Base-by-base conservation (phyloP, 164 flowering plant genomes). In the Buxus sempervirens region DNA sequence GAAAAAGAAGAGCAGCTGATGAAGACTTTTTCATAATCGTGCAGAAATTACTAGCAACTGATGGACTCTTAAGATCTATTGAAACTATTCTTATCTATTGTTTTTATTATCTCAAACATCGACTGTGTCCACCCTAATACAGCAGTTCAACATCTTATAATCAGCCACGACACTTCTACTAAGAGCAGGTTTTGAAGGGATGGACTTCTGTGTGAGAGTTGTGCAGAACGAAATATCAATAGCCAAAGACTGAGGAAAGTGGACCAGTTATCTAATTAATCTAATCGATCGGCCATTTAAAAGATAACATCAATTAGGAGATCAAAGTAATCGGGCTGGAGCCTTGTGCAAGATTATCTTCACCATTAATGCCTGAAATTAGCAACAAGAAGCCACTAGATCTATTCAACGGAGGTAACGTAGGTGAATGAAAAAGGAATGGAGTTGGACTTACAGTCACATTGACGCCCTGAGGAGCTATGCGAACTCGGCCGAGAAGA, bases 401-500 rank as follows among this genome's bases (percentile, higher is more conserved):
- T 15, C 51, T 1, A 45, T 45, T 45, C 13, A 32, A 32, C 7
- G 7, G 38, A 32, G 38, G 38, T 7, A 32, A 32, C 38, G 3
- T 3, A 32, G 3, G 38, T 7, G 5, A 32, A 32, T 32, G 38
- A 32, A 32, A 32, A 32, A 32, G 38, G 38, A 32, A 32, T 3
- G 7, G 38, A 32, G 38, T 13, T 16, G 0, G n/a, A 62, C 72
- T 57, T 86, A 93, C 96, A 20, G 98, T 91, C 87, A 89, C 98
- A 60, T 91, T 95, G 78, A 91, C 97, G 77, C 97, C 98, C 20
- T 82, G 74, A 21, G 93, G 78, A 71, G 98, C 82, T 75, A 95
- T 79, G 27, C 96, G 96, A 63, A 95, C 94, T 42, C 98, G 97
- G 75, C 97, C 97, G 60, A 90, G 92, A 45, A 91, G 92, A 38